Evolutionary conservation across 2,329 filamentous ascomycete genomes (phyloP), one percentile per base, ranked within the genome.

Genomic region (Orbilia blumenaviensis): DNA sequence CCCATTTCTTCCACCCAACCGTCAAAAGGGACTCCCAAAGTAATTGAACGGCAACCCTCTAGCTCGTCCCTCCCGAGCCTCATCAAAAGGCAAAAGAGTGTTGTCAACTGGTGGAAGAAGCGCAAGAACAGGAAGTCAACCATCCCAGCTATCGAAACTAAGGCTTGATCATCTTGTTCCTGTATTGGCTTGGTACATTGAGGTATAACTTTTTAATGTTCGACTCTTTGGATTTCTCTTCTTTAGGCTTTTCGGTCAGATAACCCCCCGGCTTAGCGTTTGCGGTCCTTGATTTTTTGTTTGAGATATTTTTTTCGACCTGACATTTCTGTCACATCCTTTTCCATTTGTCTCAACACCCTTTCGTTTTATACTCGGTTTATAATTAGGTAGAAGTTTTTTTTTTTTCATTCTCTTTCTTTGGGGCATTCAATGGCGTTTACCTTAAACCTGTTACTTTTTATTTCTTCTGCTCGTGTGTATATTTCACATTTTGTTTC

Each of bases 341-440:
- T 27, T 42, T 41, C 29, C 46, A 23, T 62, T 69, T 42, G 48
- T 68, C 41, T 54, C 27, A 16, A 44, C n/a, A 58, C n/a, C 44
- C 41, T 68, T 52, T 48, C 18, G 42, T 58, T 54, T 52, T 25
- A 48, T 25, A 46, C 36, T 21, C 54, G 42, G 25, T 50, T 50
- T 68, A 63, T 54, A 64, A 48, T 54, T 60, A 69, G 58, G 64
- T 69, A 76, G 71, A 76, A 29, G 41, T 52, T 60, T 56, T 73
- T 68, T 5, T 34, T 67, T 42, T 38, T 29, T 44, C 10, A 9
- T 44, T 18, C 16, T 25, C 23, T 21, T 32, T 69, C 63, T 76
- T 64, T 76, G 58, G 58, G 72, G 72, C 72, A 76, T 76, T 69
- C 64, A 34, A 76, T 44, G 72, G 72, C 72, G 72, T 76, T 76